phyloP scores from a whole-genome alignment of 2,329 filamentous ascomycete genomes.

The Clonostachys solani region DNA sequence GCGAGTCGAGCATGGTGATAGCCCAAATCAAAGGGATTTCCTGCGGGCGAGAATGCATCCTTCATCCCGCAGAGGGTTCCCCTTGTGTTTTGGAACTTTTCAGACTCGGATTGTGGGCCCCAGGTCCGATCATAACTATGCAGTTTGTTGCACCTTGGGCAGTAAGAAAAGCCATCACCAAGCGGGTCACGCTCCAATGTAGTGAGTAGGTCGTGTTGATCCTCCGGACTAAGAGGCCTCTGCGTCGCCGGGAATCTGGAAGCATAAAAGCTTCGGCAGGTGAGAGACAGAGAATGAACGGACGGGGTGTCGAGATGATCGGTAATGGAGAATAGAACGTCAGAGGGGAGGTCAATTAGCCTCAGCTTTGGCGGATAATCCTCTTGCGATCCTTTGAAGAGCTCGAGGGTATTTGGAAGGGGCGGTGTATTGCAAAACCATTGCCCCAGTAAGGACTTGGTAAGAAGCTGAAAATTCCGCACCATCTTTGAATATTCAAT shows the following conservation, averaged over 20 bases:
- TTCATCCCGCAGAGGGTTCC: constrained; percentile 4
- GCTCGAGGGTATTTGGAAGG: too few species aligned
- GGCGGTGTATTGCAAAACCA: too few species aligned
- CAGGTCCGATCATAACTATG: constrained; percentile 7
- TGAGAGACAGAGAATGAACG: constrained; percentile 8
- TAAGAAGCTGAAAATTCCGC: too few species aligned
- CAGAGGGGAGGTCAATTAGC: constrained; percentile 9
- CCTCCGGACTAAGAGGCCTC: constrained; percentile 1
- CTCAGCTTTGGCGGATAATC: not conserved
- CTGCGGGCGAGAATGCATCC: constrained; percentile 10
- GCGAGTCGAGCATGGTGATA: constrained; percentile 11
- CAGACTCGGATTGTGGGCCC: constrained; percentile 4
- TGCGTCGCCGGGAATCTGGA: constrained; percentile 1
- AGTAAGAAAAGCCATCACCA: constrained; percentile 9
- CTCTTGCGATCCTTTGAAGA: too few species aligned
- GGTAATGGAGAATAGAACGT: constrained; percentile 9
- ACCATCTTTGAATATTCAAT: too few species aligned
- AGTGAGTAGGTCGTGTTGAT: constrained; percentile 6
- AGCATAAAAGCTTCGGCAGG: constrained; percentile 6
- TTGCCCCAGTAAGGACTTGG: too few species aligned
- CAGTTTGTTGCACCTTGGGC: constrained; percentile 9
- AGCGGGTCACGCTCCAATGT: constrained; percentile 9
- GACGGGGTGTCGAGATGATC: constrained; percentile 10
- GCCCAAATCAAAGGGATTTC: constrained; percentile 10
- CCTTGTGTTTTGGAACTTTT: not conserved